Conservation (phyloP, 1,284 basidiomycete genomes). For the Austroboletus rostrupii region DNA sequence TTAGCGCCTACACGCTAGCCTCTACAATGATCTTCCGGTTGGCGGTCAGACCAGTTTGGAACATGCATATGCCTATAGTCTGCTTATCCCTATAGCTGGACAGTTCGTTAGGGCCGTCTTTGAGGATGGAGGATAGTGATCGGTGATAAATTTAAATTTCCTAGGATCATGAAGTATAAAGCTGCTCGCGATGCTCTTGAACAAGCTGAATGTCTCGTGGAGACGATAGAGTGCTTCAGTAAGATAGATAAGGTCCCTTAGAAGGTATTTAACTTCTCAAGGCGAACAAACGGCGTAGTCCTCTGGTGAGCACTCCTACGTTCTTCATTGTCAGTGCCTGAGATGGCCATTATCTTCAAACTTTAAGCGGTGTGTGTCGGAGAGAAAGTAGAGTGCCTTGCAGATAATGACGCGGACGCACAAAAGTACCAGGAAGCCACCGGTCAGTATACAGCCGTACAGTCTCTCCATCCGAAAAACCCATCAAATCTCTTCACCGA, state of each 20-base stretch:
- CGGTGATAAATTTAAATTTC: constrained; percentile 28
- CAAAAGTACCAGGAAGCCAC: background rate
- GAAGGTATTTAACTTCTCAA: background rate
- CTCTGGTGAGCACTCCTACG: background rate
- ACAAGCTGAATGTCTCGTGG: background rate
- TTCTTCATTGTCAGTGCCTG: background rate
- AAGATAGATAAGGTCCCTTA: background rate
- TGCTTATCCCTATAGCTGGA: constrained; percentile 64
- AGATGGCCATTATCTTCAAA: background rate
- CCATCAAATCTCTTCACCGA: too few species aligned
- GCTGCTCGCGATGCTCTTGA: background rate
- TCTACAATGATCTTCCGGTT: constrained; percentile 42
- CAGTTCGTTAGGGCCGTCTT: constrained; percentile 57
- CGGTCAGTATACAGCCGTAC: background rate
- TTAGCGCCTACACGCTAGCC: background rate
- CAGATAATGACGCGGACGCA: background rate
- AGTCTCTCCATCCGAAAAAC: background rate
- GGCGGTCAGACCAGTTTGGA: constrained; percentile 86
- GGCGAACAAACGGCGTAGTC: background rate
- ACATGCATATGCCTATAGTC: constrained; percentile 53
- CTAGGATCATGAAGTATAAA: background rate
- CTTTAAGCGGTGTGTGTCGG: background rate
- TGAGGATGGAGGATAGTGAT: constrained; percentile 47
- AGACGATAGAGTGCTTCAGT: background rate
- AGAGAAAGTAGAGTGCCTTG: background rate